phyloP scores from a whole-genome alignment of 805 yeast species.

The Hanseniaspora guilliermondii region DNA sequence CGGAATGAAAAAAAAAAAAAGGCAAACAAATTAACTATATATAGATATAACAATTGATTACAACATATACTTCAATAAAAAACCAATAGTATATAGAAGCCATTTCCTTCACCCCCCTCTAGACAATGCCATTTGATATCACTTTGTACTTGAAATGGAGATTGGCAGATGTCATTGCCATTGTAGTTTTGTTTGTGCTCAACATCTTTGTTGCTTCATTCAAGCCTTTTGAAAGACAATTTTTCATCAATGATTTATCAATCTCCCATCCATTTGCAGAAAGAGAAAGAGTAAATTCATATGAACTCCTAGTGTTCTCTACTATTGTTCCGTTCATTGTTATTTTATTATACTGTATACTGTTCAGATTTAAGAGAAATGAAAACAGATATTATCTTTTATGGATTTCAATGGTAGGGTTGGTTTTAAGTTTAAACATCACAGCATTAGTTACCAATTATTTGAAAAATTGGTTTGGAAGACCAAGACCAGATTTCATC shows the following conservation, averaged over 20 bases:
- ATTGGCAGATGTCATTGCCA: slow-evolving; percentile 27
- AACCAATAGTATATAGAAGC: no score
- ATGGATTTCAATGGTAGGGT: slow-evolving; percentile 55
- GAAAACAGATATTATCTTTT: slow-evolving; percentile 36
- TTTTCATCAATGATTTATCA: slow-evolving; percentile 59
- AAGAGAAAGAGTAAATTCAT: slow-evolving; percentile 53
- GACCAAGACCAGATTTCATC: slow-evolving; percentile 85
- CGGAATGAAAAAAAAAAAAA: no score
- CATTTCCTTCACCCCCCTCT: no score
- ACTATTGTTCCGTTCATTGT: slow-evolving; percentile 37
- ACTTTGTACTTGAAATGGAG: slow-evolving; percentile 27
- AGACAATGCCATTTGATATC: neutral
- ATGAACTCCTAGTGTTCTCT: slow-evolving; percentile 44
- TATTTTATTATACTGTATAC: slow-evolving; percentile 27
- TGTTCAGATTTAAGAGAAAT: slow-evolving; percentile 33
- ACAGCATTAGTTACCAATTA: slow-evolving; percentile 58
- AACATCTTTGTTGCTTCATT: slow-evolving; percentile 27
- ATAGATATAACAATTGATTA: no score
- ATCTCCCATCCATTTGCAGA: slow-evolving; percentile 73
- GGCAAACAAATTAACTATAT: no score
- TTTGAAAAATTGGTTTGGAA: slow-evolving; percentile 72
- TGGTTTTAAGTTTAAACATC: slow-evolving; percentile 44
- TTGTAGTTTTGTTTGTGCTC: slow-evolving; percentile 25
- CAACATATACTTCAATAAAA: no score
- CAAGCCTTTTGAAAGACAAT: slow-evolving; percentile 67